Percentiles rank a stretch among this genome's conserved stretches.
Conservation (phyloP, 768 basidiomycete genomes). For the Xanthoconium stramineum region DNA sequence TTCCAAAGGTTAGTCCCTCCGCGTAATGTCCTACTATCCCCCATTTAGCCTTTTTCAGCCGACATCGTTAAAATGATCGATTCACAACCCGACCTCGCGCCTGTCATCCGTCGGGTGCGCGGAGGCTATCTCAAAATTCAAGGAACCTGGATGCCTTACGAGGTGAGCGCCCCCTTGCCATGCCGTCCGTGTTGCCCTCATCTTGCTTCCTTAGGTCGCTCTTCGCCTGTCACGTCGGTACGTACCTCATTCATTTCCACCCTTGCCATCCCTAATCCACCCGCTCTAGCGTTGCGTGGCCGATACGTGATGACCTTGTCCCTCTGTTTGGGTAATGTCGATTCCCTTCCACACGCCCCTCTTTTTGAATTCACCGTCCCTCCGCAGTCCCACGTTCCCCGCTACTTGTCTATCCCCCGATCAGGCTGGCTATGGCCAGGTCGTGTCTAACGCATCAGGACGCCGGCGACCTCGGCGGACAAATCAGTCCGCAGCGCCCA, state of each 20-base stretch:
- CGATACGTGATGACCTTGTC: conserved; percentile 79
- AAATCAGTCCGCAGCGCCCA: conserved; percentile 37
- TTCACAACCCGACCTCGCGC: conserved; percentile 82
- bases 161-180: conserved; percentile 44
- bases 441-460: conserved; percentile 59
- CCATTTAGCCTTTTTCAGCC: conserved; percentile 44
- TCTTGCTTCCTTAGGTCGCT: conserved; percentile 55
- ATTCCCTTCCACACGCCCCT: background rate
- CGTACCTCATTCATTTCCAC: conserved; percentile 27
- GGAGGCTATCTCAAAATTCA: conserved; percentile 91
- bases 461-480: conserved; percentile 59
- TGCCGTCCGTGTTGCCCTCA: conserved; percentile 19
- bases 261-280: conserved; percentile 10
- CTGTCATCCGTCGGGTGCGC: conserved; percentile 77
- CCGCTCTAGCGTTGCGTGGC: conserved; percentile 72
- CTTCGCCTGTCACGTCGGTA: conserved; percentile 77
- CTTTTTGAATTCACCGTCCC: conserved; percentile 16
- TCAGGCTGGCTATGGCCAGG: conserved; percentile 84
- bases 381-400: conserved; percentile 73
- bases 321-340: conserved; percentile 79
- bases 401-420: conserved; percentile 80
- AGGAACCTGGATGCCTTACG: conserved; percentile 93
- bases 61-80: conserved; percentile 94
- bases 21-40: conserved; percentile 1
- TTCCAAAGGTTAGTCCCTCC: conserved; percentile 64